These are phyloP conservation scores for Globisporangium polare DNA, from an alignment of 352 stramenopile genomes.

Conservation along the genomic window DNA sequence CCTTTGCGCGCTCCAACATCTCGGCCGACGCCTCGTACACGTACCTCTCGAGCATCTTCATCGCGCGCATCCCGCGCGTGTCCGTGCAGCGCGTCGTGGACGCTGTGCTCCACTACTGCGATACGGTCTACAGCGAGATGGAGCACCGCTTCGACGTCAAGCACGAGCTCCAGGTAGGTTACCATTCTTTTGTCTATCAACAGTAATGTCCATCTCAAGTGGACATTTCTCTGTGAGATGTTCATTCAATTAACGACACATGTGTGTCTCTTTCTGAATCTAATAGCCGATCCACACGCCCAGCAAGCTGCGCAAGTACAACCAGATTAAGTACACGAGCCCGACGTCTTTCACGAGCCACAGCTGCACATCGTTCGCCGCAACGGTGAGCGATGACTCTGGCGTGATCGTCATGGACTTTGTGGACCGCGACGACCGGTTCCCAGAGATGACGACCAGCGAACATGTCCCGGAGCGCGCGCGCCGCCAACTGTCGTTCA, in stretches of 20 bases:
- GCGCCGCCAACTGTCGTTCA: constrained; percentile 23
- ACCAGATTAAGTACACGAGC: constrained; percentile 36
- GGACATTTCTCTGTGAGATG: no score
- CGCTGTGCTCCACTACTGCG: constrained; percentile 37
- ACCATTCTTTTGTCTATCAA: background rate
- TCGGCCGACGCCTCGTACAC: constrained; percentile 43
- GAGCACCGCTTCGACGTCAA: constrained; percentile 24
- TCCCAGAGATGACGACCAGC: constrained; percentile 21
- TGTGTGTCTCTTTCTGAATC: background rate
- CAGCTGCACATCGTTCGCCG: constrained; percentile 34
- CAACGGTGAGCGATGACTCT: constrained; percentile 15
- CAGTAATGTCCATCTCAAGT: background rate
- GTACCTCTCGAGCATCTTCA: constrained; percentile 46
- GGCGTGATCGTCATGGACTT: constrained; percentile 44
- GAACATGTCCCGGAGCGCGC: background rate
- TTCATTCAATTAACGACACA: background rate
- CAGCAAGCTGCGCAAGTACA: constrained; percentile 26
- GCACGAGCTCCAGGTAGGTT: constrained; percentile 15
- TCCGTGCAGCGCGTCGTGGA: constrained; percentile 27
- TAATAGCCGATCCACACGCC: constrained; percentile 28
- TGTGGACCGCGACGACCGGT: constrained; percentile 36
- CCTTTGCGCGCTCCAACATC: constrained; percentile 53
- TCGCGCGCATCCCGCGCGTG: constrained; percentile 33
- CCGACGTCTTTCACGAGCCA: constrained; percentile 28
- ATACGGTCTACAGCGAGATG: constrained; percentile 27